A percentile compares a stretch with the other conserved stretches of the same genome.
These are phyloP conservation scores for Boechera divaricarpa DNA, from an alignment of 345 rosid species.

Conservation along the genomic window DNA sequence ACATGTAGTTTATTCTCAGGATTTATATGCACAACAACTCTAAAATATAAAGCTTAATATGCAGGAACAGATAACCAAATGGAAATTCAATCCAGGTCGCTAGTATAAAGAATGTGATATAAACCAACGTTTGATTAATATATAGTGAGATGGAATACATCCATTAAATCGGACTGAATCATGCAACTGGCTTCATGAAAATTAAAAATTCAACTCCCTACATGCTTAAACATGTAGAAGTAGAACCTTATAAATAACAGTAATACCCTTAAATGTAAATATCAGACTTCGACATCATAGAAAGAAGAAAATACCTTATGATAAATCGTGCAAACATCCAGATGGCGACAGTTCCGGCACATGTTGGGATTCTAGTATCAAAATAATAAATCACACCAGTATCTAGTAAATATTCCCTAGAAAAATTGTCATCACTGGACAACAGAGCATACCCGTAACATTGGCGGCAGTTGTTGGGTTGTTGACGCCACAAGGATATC, in stretches of 20 bases:
- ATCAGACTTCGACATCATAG: background rate
- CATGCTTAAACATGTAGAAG: constrained; percentile 8
- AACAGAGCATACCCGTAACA: constrained; percentile 69
- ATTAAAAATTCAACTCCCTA: background rate
- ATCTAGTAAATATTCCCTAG: constrained; percentile 18
- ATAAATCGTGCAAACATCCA: constrained; percentile 82
- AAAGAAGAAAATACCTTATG: constrained; percentile 74
- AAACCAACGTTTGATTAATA: constrained; percentile 11
- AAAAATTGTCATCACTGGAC: constrained; percentile 19
- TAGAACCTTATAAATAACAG: constrained; percentile 12
- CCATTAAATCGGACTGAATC: constrained; percentile 6
- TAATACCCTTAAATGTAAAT: background rate
- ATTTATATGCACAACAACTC: constrained; percentile 14
- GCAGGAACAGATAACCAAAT: constrained; percentile 12
- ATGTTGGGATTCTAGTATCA: constrained; percentile 70
- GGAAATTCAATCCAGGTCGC: constrained; percentile 3
- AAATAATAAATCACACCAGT: constrained; percentile 21
- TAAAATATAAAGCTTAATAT: constrained; percentile 18
- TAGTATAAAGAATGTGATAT: constrained; percentile 14
- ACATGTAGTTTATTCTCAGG: constrained; percentile 18
- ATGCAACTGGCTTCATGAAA: constrained; percentile 13
- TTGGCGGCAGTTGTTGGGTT: constrained; percentile 78
- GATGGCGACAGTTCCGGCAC: constrained; percentile 91
- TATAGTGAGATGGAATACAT: background rate
- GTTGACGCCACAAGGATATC: constrained; percentile 77